phyloP scores from a whole-genome alignment of 1,284 basidiomycete genomes.

The Pseudozyma sp. region DNA sequence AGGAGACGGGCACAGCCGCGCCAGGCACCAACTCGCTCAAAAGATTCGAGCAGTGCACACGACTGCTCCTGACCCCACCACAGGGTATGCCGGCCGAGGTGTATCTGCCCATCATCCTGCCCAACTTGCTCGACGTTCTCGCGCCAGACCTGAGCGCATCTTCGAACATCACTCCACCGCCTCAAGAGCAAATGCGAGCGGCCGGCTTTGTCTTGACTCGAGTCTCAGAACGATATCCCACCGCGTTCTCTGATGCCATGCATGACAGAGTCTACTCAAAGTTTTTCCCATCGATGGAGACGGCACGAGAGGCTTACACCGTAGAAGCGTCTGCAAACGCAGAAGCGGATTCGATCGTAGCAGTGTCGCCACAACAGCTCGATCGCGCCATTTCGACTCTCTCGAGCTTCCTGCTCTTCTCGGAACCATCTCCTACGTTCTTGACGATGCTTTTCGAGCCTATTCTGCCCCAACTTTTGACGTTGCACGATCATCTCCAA shows the following conservation, averaged over 20 bases:
- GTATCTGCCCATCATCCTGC: constrained; percentile 45
- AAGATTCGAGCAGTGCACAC: constrained; percentile 38
- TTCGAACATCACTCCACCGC: constrained; percentile 37
- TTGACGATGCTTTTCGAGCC: constrained; percentile 49
- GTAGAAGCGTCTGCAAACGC: background rate
- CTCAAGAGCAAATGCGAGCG: constrained; percentile 54
- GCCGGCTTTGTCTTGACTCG: constrained; percentile 54
- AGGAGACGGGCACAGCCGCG: constrained; percentile 29
- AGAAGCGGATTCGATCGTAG: constrained; percentile 2
- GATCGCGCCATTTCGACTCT: constrained; percentile 41
- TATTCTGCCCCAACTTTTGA: constrained; percentile 48
- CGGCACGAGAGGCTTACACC: background rate
- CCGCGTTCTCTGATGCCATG: constrained; percentile 21
- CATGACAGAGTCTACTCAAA: constrained; percentile 29
- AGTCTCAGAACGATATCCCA: constrained; percentile 43
- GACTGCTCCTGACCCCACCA: constrained; percentile 52
- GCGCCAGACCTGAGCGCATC: constrained; percentile 38
- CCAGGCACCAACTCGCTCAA: constrained; percentile 40
- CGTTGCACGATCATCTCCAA: constrained; percentile 40
- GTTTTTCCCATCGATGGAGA: constrained; percentile 18
- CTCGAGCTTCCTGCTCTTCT: constrained; percentile 48
- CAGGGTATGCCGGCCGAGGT: constrained; percentile 38
- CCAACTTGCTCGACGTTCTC: constrained; percentile 46
- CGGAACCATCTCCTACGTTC: constrained; percentile 60
- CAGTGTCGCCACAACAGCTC: constrained; percentile 13